phyloP scores from a whole-genome alignment of 169 alveolate species.

The Toxoplasma gondii region DNA sequence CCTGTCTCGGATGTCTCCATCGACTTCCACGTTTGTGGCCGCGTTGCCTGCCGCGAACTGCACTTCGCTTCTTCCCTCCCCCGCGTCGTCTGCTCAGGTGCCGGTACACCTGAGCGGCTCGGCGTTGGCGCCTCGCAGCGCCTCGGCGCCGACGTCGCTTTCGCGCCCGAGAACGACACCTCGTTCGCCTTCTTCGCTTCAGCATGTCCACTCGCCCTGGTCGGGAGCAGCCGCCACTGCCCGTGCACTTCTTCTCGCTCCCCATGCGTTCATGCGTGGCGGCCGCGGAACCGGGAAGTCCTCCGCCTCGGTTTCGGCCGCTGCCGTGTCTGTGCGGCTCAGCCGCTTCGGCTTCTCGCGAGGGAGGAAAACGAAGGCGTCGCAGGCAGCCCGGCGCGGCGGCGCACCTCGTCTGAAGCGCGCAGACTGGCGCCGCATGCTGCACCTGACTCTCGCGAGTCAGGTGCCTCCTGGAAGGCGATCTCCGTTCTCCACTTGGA shows the following conservation, averaged over 20 bases:
- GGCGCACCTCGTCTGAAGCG: background rate
- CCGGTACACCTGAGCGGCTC: no score
- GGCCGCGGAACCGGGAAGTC: background rate
- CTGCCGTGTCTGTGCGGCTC: background rate
- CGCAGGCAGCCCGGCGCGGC: background rate
- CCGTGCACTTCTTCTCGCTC: background rate
- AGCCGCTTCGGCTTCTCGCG: background rate
- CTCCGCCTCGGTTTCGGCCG: background rate
- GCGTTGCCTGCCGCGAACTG: background rate
- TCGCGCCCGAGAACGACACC: no score
- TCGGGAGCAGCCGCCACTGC: background rate
- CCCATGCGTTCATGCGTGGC: background rate
- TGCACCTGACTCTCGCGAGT: background rate
- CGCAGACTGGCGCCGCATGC: slow-evolving; percentile 37
- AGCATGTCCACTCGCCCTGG: background rate
- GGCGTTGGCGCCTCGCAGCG: background rate
- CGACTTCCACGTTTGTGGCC: background rate
- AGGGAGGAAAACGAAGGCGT: background rate
- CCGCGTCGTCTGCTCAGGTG: background rate
- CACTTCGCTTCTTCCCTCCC: background rate
- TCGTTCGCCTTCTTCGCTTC: background rate
- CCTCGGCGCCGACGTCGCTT: background rate
- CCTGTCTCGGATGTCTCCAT: background rate
- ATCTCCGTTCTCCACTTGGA: background rate
- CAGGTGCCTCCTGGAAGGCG: background rate